phyloP scores from a whole-genome alignment of 805 yeast genomes.

The Wickerhamomyces bovis region DNA sequence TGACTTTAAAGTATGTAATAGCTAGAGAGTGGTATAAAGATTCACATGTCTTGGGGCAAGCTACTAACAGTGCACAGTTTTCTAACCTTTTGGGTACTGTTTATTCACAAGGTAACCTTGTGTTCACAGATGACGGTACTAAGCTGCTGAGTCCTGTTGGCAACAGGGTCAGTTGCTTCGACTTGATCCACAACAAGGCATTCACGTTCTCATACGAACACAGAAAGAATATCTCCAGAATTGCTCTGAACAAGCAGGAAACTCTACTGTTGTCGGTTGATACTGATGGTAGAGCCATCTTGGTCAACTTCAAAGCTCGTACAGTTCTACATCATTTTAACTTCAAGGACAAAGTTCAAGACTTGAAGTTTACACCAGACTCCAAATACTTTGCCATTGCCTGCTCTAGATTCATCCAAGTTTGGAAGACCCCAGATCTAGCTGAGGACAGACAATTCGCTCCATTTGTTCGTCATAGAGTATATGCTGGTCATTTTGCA shows the following conservation, averaged over 20 bases:
- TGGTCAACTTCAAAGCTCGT: slow-evolving; percentile 77
- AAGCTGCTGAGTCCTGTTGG: slow-evolving; percentile 88
- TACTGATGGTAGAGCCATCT: slow-evolving; percentile 86
- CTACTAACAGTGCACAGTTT: slow-evolving; percentile 35
- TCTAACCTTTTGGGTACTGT: slow-evolving; percentile 92
- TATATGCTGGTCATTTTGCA: slow-evolving; percentile 88
- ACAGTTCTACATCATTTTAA: slow-evolving; percentile 91
- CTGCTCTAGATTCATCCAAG: slow-evolving; percentile 73
- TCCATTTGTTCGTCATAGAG: slow-evolving; percentile 86
- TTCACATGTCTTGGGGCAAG: neutral
- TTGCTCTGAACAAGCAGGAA: slow-evolving; percentile 80
- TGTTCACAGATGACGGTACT: slow-evolving; percentile 83
- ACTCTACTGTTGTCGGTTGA: slow-evolving; percentile 80
- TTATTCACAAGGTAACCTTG: slow-evolving; percentile 84
- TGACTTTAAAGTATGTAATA: slow-evolving; percentile 45
- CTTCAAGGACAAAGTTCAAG: slow-evolving; percentile 72
- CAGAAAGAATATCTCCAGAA: slow-evolving; percentile 69
- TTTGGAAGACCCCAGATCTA: slow-evolving; percentile 86
- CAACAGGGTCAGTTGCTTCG: slow-evolving; percentile 84
- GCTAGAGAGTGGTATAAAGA: neutral
- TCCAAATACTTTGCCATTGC: slow-evolving; percentile 86
- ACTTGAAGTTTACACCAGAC: slow-evolving; percentile 80
- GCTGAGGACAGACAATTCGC: slow-evolving; percentile 89
- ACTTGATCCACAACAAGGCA: slow-evolving; percentile 74
- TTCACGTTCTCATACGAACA: slow-evolving; percentile 92